A percentile compares a stretch with the other conserved stretches of the same genome.
Conservation (phyloP, 2,329 filamentous ascomycete genomes). For the Xylariales sp. region DNA sequence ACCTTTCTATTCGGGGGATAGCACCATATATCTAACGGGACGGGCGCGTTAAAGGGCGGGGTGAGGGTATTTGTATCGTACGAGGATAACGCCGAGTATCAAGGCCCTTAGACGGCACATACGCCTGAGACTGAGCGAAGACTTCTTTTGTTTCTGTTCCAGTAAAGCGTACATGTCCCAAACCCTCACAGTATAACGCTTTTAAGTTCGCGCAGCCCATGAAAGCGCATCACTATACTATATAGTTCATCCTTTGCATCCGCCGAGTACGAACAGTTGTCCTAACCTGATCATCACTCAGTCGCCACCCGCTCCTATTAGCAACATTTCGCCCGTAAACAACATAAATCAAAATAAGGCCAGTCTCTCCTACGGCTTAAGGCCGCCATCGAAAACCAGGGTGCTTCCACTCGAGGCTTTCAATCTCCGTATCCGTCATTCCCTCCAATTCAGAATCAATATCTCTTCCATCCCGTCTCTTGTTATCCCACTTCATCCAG, state of each 20-base stretch:
- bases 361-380: conserved; percentile 24
- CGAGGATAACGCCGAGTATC: too few relatives aligned
- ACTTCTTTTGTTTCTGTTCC: too few relatives aligned
- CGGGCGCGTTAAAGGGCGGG: neutral
- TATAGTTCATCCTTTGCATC: neutral
- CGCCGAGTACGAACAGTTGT: neutral
- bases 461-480: conserved; percentile 61
- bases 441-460: conserved; percentile 65
- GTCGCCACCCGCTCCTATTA: neutral
- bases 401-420: conserved; percentile 71
- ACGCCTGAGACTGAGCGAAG: too few relatives aligned
- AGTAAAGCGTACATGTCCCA: too few relatives aligned
- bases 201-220: neutral
- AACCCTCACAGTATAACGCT: too few relatives aligned
- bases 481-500: conserved; percentile 73
- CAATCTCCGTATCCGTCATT: conserved; percentile 59
- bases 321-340: conserved; percentile 2
- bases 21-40: neutral
- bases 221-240: neutral
- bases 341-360: neutral
- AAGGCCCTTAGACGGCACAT: too few relatives aligned
- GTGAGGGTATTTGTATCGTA: too few relatives aligned
- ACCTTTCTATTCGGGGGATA: neutral
- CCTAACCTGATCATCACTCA: neutral
- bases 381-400: conserved; percentile 70